Percentiles rank a stretch among this genome's conserved stretches.
Evolutionary conservation across 305 asterid genomes (phyloP).

Genomic region (Fraxinus angustifolia): DNA sequence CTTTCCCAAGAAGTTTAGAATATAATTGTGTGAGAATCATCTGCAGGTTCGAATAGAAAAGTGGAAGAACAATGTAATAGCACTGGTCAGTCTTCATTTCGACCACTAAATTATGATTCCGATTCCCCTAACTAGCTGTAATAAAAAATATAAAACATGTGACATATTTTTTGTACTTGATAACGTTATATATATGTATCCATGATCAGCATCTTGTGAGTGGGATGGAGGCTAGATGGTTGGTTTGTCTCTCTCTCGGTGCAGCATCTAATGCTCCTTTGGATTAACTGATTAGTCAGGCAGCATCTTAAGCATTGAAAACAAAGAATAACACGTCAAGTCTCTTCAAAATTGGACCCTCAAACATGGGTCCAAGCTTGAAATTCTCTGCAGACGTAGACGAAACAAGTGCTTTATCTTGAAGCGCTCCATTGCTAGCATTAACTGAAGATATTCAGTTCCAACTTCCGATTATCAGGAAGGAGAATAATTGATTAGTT

Average conservation of each 20-base stretch:
- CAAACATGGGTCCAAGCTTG: neutral
- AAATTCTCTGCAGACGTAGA: neutral
- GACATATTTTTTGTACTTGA: conserved; percentile 6
- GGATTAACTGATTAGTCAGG: conserved; percentile 15
- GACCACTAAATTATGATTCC: conserved; percentile 15
- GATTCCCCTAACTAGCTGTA: neutral
- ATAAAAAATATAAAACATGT: conserved; percentile 21
- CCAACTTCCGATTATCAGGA: neutral
- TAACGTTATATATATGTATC: neutral
- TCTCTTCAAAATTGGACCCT: conserved; percentile 8
- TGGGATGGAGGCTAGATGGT: conserved; percentile 35
- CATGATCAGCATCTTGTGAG: conserved; percentile 31
- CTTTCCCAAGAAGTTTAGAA: conserved; percentile 22
- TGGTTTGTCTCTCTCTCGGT: conserved; percentile 16
- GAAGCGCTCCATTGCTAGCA: neutral
- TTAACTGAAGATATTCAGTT: neutral
- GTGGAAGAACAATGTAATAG: neutral
- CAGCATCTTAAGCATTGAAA: conserved; percentile 13
- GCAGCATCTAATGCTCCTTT: conserved; percentile 45
- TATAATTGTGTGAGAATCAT: neutral
- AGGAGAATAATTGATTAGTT: neutral
- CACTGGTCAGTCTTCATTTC: neutral
- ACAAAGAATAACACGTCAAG: conserved; percentile 33
- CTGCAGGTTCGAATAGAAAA: conserved; percentile 5
- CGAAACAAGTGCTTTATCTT: neutral